Conservation (phyloP, 2,329 filamentous ascomycete species). For the Botrytis deweyae region DNA sequence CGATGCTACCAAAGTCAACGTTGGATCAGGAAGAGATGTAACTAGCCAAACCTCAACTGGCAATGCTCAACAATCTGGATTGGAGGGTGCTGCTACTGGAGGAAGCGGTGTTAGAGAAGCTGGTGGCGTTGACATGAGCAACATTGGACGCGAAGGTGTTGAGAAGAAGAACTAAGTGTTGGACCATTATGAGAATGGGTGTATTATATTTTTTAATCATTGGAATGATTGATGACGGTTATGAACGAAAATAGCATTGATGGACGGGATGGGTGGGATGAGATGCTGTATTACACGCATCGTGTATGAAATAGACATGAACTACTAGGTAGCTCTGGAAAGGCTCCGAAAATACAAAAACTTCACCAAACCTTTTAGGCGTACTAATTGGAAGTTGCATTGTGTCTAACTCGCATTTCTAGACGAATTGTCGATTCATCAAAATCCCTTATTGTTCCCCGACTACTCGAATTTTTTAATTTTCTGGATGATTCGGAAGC, state of each 20-base stretch:
- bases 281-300: constrained; percentile 3
- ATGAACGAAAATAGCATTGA: neutral
- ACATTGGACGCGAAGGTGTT: constrained; percentile 61
- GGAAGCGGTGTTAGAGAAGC: constrained; percentile 50
- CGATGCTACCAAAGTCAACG: constrained; percentile 67
- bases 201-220: neutral
- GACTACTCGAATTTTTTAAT: neutral
- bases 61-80: constrained; percentile 49
- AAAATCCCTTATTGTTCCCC: neutral
- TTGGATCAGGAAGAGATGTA: constrained; percentile 53
- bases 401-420: neutral
- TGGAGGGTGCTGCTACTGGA: constrained; percentile 60
- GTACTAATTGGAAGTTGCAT: no score
- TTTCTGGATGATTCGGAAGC: neutral
- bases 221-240: constrained; percentile 9
- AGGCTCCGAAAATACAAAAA: neutral
- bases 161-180: constrained; percentile 44
- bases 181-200: neutral
- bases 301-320: neutral
- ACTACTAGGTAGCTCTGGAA: no score
- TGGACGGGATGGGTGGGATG: neutral
- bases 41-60: constrained; percentile 47
- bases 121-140: constrained; percentile 54
- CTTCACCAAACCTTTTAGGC: neutral
- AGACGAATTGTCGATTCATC: neutral